Evolutionary conservation across 2,329 filamentous ascomycete genomes (phyloP).

Genomic region (Chrysoporthe austroafricana): DNA sequence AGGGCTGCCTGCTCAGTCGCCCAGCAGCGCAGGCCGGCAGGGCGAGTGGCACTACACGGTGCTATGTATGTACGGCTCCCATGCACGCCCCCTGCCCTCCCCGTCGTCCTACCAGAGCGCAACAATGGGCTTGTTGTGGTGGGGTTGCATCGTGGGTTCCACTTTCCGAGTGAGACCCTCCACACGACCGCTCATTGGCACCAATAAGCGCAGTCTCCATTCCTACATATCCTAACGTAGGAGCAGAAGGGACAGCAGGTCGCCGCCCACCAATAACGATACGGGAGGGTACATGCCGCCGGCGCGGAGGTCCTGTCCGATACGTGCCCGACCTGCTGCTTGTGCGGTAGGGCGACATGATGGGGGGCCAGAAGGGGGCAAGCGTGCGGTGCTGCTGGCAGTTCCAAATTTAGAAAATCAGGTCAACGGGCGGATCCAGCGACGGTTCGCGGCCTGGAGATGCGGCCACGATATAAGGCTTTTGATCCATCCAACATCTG

Average conservation of each 20-base stretch:
- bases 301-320: conserved; percentile 28
- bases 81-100: conserved; percentile 25
- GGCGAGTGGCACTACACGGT: conserved; percentile 22
- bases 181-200: conserved; percentile 34
- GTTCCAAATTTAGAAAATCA: conserved; percentile 50
- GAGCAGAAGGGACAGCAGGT: conserved; percentile 26
- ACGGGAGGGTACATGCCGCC: conserved; percentile 19
- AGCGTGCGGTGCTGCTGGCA: conserved; percentile 37
- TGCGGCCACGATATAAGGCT: conserved; percentile 63
- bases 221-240: conserved; percentile 17
- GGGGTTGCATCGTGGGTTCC: conserved; percentile 37
- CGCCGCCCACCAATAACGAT: conserved; percentile 15
- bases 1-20: conserved; percentile 40
- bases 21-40: conserved; percentile 32
- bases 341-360: conserved; percentile 34
- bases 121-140: conserved; percentile 29
- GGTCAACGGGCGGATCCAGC: conserved; percentile 38
- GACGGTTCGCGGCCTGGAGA: conserved; percentile 43
- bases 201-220: conserved; percentile 36
- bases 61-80: conserved; percentile 3
- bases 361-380: conserved; percentile 44
- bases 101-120: conserved; percentile 28
- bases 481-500: conserved; percentile 47
- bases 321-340: conserved; percentile 24
- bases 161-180: conserved; percentile 37